phyloP scores from a whole-genome alignment of 2,329 filamentous ascomycete species.

The Dothidotthia symphoricarpi region DNA sequence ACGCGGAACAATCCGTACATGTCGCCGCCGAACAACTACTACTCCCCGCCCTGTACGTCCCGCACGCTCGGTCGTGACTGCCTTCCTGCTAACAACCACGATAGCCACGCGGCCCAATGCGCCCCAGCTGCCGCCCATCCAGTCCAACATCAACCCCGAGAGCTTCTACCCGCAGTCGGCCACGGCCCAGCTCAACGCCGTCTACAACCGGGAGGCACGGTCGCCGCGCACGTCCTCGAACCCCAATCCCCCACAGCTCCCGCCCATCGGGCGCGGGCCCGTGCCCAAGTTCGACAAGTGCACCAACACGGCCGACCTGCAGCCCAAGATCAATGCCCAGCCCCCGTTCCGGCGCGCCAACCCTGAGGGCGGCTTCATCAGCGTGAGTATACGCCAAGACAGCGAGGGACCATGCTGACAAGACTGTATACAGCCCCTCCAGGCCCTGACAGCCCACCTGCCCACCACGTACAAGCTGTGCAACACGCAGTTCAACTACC shows the following conservation, averaged over 20 bases:
- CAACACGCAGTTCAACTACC: constrained; percentile 97
- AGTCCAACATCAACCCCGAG: constrained; percentile 65
- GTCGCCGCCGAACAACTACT: constrained; percentile 58
- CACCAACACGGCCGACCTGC: constrained; percentile 68
- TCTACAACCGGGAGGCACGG: constrained; percentile 56
- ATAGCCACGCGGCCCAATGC: constrained; percentile 51
- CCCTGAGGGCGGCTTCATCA: constrained; percentile 96
- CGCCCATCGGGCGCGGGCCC: constrained; percentile 57
- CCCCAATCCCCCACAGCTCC: constrained; percentile 50
- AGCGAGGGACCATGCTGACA: constrained; percentile 16
- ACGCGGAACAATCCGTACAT: constrained; percentile 63
- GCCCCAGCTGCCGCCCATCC: constrained; percentile 73
- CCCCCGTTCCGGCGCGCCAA: constrained; percentile 90
- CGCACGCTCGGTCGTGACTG: neutral
- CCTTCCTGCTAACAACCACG: constrained; percentile 22
- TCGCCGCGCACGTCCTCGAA: constrained; percentile 47
- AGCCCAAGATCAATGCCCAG: constrained; percentile 80
- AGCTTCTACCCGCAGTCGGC: constrained; percentile 71
- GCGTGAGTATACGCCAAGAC: constrained; percentile 59
- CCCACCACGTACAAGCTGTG: constrained; percentile 97
- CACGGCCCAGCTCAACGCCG: constrained; percentile 67
- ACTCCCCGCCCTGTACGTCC: constrained; percentile 57
- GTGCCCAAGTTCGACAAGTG: constrained; percentile 88
- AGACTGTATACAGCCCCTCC: constrained; percentile 66
- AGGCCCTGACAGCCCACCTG: constrained; percentile 90